Base-by-base conservation (phyloP, 208 protist genomes). In the Lotmaria passim region DNA sequence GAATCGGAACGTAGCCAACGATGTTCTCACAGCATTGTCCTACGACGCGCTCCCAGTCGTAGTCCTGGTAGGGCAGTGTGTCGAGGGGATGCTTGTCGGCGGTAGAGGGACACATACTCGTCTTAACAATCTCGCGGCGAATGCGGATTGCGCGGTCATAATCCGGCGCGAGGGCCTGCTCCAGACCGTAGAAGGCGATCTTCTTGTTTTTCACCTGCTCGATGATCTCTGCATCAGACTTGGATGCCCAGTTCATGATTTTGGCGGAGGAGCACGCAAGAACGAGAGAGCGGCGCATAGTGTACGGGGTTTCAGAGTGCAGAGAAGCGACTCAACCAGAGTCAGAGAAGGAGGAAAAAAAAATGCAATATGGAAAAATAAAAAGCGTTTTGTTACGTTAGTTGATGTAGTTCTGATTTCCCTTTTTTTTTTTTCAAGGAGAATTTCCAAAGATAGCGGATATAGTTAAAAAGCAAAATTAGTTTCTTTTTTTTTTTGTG, bases 21-120 rank as follows among this genome's bases (percentile, higher is more conserved):
- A 99, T 96, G 85, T 98, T 98, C 79, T 99, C 98, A 73, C 97
- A 98, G 84, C 93, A 97, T 58, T 92, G 82, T 17, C 98, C 98
- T 3, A 95, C 87, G 23, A 98, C 94, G 19, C 82, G 86, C 10
- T 81, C 60, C 86, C 97, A 98, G 56, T 93, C 85, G 66, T 95
- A 98, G 69, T 86, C 64, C 61, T 91, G 83, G 82, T 87, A 96
- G 30, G 97, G 97, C 50, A 98, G 70, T 11, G 61, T 79, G 14
- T 89, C 78, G 15, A 98, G 23, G 4, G 77, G 66, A 73, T 93
- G 79, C 33, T 70, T 39, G 21, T 38, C 39, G 24, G 57, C 53
- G 0, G 60, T 11, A 6, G 79, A 79, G 59, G 71, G 71, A 66
- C 71, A 82, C 65, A 81, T 73, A 21, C 66, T 70, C 36, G 56